Base-by-base conservation (phyloP, 805 yeast genomes). In the Pichia californica region DNA sequence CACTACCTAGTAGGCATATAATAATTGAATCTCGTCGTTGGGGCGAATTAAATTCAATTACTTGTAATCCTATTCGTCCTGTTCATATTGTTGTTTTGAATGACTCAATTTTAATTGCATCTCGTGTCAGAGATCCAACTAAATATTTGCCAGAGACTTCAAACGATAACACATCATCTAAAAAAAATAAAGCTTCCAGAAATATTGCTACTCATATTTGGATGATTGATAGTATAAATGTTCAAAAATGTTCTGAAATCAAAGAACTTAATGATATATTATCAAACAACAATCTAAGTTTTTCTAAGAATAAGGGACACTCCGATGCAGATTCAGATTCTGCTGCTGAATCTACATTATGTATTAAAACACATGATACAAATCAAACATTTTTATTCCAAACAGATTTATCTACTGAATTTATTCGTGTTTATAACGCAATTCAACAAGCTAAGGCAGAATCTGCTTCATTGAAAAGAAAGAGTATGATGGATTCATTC, bases 1-100 rank as follows among this genome's bases (percentile, higher is more conserved):
- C 85, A 1, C 60, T 76, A 7, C 87, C 89, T 0, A 93, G 89
- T 4, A 73, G 96, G 39, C 96, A 88, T 60, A 76, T 88, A 2
- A 64, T 87, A 16, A 74, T 79, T 9, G 93, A 88, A 53, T 79
- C 88, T 58, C 83, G 83, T 3, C 74, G 88, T 38, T 89, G 96
- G 96, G 77, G 74, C 45, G 96, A 88, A 61, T 66, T 89, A 47
- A 88, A 88, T 55, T 77, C 83, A 3, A 88, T 93, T 0, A 87
- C 95, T 11, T 79, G 87, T 76, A 86, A 86, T 58, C 81, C 88
- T 1, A 69, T 81, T 28, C 80, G 83, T 51, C 81, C 87, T 2
- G 79, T 83, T 5, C 94, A 84, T 54, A 60, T 89, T 36, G 84
- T 85, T 54, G 62, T 89, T 8, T 67, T 89, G 52, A 88, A 83